A percentile compares a stretch with the other conserved stretches of the same genome.
Conservation (phyloP, 2,329 filamentous ascomycete species). For the Fusarium temperatum region DNA sequence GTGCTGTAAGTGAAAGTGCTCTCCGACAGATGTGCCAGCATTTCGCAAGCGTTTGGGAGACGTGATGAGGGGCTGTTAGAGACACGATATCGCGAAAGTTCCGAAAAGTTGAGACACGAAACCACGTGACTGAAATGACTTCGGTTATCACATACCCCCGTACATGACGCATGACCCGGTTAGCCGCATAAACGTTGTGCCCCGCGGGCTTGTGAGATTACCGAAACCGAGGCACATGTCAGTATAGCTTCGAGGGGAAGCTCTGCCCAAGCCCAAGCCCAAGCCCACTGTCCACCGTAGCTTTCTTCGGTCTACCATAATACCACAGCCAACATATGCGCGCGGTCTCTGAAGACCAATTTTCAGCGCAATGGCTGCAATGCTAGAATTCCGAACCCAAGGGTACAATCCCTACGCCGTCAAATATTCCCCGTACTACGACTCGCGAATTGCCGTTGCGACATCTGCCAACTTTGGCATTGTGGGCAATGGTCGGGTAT, state of each 20-base stretch:
- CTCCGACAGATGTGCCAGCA: background rate
- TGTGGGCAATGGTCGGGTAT: constrained; percentile 93
- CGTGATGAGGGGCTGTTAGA: background rate
- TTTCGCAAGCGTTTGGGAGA: background rate
- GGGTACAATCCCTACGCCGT: constrained; percentile 97
- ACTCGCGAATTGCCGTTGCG: constrained; percentile 90
- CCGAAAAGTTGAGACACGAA: constrained; percentile 27
- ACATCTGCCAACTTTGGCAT: constrained; percentile 96
- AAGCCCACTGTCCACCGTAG: constrained; percentile 11
- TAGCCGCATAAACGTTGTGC: constrained; percentile 34
- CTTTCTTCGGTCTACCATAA: constrained; percentile 18
- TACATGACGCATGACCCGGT: constrained; percentile 17
- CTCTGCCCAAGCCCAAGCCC: constrained; percentile 2
- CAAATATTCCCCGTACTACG: constrained; percentile 98
- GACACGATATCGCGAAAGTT: constrained; percentile 2
- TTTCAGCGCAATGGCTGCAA: constrained; percentile 59
- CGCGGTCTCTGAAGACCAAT: constrained; percentile 11
- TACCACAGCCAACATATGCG: constrained; percentile 29
- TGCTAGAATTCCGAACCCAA: constrained; percentile 94
- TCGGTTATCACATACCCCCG: constrained; percentile 25
- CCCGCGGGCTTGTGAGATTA: constrained; percentile 38
- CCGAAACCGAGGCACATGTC: constrained; percentile 53
- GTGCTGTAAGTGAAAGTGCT: background rate
- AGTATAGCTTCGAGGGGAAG: constrained; percentile 26
- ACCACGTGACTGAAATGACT: constrained; percentile 39